A percentile compares a stretch with the other conserved stretches of the same genome.
Conservation (phyloP, 2,329 filamentous ascomycete genomes). For the Fusarium sp. region DNA sequence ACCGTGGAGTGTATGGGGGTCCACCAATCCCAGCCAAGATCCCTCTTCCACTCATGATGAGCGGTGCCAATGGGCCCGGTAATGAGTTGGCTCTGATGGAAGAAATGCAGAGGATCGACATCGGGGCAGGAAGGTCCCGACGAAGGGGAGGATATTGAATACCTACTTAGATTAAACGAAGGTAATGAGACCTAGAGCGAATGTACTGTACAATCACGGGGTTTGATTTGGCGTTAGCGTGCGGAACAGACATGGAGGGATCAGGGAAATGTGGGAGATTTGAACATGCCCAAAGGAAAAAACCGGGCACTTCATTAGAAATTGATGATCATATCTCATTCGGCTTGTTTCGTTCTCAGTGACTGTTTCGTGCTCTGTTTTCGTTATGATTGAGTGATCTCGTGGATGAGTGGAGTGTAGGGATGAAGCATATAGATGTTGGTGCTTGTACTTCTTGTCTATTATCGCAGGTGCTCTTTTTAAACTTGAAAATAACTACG, state of each 20-base stretch:
- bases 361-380: background rate
- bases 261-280: conserved; percentile 27
- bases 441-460: background rate
- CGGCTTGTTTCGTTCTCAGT: background rate
- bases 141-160: conserved; percentile 60
- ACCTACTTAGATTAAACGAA: conserved; percentile 14
- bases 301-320: conserved; percentile 15
- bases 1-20: conserved; percentile 57
- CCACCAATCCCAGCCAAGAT: conserved; percentile 80
- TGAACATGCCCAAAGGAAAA: background rate
- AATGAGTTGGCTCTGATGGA: conserved; percentile 73
- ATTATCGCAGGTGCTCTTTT: background rate
- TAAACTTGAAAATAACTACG: background rate
- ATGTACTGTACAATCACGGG: conserved; percentile 41
- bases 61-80: conserved; percentile 55
- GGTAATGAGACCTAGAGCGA: conserved; percentile 32
- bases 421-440: background rate
- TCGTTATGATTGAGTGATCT: background rate
- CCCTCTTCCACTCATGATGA: conserved; percentile 66
- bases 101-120: conserved; percentile 77
- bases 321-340: conserved; percentile 15
- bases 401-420: background rate
- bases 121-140: conserved; percentile 70
- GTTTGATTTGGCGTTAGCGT: conserved; percentile 36
- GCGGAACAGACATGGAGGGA: conserved; percentile 11